Evolutionary conservation across 306 rosid genomes (phyloP), one percentile per base, ranked within the genome.

Genomic region (Boehmeria nivea): DNA sequence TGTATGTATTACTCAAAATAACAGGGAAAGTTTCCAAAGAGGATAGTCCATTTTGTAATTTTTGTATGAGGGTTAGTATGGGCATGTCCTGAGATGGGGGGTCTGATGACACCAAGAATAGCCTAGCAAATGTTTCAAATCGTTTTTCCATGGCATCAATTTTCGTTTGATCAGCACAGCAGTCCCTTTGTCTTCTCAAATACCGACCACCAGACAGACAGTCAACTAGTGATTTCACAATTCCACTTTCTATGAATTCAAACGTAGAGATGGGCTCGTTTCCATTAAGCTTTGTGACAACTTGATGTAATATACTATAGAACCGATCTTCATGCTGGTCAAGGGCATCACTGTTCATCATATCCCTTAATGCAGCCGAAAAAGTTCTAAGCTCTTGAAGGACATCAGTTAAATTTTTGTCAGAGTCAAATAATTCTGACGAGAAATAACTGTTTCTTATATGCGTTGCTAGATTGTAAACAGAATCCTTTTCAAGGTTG

Each of bases 181-280:
- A 54, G 52, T 62, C 69, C 56, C 56, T 66, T 43, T 76, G 80
- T 61, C 66, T 67, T 57, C 50, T 72, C 72, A 54, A 59, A 78
- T 63, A 73, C 70, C 57, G 88, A 21, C 87, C 88, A 74, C 59
- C 70, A 38, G 94, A 82, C 71, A 93, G 67, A 76, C 63, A 88
- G 46, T 74, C 88, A 48, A 73, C 70, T 48, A 91, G 77, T 42
- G 99, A 81, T 65, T 80, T 85, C 57, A 82, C 83, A 31, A 93
- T 72, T 69, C 96, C 96, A 75, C 96, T 88, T 71, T 93, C 99
- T 57, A 85, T 72, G 64, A 93, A 93, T 59, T 93, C 99, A 77
- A 93, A 93, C 50, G 99, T 93, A 56, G 99, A 93, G 71, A 93
- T 82, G 64, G 85, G 80, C 51, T 93, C 99, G 51, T 71, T 73